phyloP scores from a whole-genome alignment of 2,329 filamentous ascomycete genomes.

The Dryadomyces quercus-mongolicae region DNA sequence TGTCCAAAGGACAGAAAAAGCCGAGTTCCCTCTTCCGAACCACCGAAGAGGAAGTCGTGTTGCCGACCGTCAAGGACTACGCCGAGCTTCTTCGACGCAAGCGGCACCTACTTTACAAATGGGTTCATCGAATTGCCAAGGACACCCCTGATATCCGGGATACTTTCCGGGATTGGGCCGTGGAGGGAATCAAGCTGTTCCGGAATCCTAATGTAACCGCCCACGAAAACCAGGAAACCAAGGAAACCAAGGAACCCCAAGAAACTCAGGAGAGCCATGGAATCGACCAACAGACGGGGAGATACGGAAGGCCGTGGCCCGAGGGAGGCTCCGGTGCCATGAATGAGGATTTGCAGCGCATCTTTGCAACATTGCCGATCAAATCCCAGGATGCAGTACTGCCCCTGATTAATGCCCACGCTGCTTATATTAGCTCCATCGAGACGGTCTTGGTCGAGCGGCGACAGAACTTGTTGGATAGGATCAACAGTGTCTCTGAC shows the following conservation, averaged over 20 bases:
- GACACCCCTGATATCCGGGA: constrained; percentile 54
- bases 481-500: constrained; percentile 12
- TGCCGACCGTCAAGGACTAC: constrained; percentile 59
- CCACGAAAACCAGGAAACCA: background rate
- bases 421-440: constrained; percentile 44
- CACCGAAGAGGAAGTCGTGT: constrained; percentile 14
- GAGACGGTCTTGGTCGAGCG: constrained; percentile 38
- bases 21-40: background rate
- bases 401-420: constrained; percentile 45
- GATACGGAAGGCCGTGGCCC: background rate
- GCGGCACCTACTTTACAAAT: constrained; percentile 51
- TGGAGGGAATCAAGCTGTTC: constrained; percentile 46
- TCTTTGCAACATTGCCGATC: constrained; percentile 33
- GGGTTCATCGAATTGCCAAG: constrained; percentile 56
- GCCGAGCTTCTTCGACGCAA: constrained; percentile 55
- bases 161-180: constrained; percentile 49
- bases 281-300: background rate
- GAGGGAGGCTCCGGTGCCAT: constrained; percentile 27
- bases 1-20: constrained; percentile 26
- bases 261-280: too few relatives aligned
- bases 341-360: constrained; percentile 24
- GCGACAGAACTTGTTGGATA: constrained; percentile 44
- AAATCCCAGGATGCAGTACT: constrained; percentile 33
- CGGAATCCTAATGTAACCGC: constrained; percentile 11
- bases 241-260: background rate